Evolutionary conservation across 495 filamentous ascomycete species (phyloP), one percentile per base, ranked within the genome.

Genomic region (Aspergillus coremiiformis): DNA sequence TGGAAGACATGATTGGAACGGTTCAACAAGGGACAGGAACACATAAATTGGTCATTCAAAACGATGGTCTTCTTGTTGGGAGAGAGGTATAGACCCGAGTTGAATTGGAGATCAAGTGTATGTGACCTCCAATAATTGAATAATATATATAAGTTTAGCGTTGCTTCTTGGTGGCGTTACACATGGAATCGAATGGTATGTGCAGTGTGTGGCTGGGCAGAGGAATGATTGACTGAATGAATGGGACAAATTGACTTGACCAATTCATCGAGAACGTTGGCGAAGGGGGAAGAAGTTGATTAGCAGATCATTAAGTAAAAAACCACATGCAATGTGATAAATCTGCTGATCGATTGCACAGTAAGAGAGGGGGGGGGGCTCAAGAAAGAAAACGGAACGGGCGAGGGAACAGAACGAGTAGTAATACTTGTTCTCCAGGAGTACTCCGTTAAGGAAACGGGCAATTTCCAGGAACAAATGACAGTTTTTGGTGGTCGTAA

Each of bases 1-100:
- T 56, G 8, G 69, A 72, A 47, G 69, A 79, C 86, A 90, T 91
- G 72, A 33, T 61, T 14, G 35, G 39, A 9, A 33, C 47, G 32
- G 37, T 33, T 41, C 44, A 33, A 37, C 43, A 46, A 41, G 50
- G 39, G 37, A 51, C 44, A 42, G 33, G 35, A 47, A 49, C 37
- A 55, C 47, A 60, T 57, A 46, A 55, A 51, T 23, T 15, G 29
- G 7, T 20, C 23, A 10, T 20, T 5, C 23, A 29, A 45, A 45
- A 27, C 11, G 11, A n/a, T n/a, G 12, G 32, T 14, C 24, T 27
- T 8, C 4, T 27, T 27, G 23, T 29, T 10, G 29, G 19, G 43
- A n/a, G 43, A 19, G n/a, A 26, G 19, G 3, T 17, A 10, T 1
- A 1, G 14, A 45, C 4, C n/a, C n/a, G 23, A 29, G 12, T 24